phyloP scores from a whole-genome alignment of 176 grass and related monocot species.

The Oryza meyeriana region DNA sequence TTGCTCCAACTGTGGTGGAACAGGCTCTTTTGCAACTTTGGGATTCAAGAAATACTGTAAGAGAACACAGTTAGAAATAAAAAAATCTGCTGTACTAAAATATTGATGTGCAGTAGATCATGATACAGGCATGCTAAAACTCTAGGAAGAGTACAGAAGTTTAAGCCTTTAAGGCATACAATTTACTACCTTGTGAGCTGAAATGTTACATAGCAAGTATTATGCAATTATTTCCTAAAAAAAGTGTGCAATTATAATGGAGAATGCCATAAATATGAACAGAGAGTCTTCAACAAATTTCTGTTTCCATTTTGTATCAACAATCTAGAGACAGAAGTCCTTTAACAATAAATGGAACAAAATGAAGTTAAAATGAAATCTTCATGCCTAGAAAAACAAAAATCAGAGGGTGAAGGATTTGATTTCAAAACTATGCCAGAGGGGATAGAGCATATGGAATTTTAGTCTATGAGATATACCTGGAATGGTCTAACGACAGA shows the following conservation, averaged over 20 bases:
- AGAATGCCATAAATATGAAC: neutral
- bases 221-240: neutral
- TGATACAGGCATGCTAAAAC: neutral
- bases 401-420: neutral
- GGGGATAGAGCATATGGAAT: neutral
- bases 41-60: conserved; percentile 92
- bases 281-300: neutral
- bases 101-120: conserved; percentile 6
- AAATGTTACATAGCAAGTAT: neutral
- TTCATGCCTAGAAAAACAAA: conserved; percentile 10
- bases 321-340: neutral
- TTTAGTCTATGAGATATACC: conserved; percentile 37
- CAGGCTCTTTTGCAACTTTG: conserved; percentile 74
- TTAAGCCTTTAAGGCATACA: neutral
- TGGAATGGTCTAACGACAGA: conserved; percentile 71
- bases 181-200: neutral
- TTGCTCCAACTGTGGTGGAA: conserved; percentile 79
- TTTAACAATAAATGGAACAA: conserved; percentile 5
- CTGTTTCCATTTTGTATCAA: neutral
- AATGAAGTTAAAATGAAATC: neutral
- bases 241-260: conserved; percentile 1
- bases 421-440: neutral
- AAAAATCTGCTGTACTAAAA: neutral
- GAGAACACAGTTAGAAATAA: conserved; percentile 24
- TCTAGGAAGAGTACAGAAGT: neutral